These are phyloP conservation scores for Ceratopteris richardii DNA, from an alignment of 75 land plant species.

Conservation along the genomic window DNA sequence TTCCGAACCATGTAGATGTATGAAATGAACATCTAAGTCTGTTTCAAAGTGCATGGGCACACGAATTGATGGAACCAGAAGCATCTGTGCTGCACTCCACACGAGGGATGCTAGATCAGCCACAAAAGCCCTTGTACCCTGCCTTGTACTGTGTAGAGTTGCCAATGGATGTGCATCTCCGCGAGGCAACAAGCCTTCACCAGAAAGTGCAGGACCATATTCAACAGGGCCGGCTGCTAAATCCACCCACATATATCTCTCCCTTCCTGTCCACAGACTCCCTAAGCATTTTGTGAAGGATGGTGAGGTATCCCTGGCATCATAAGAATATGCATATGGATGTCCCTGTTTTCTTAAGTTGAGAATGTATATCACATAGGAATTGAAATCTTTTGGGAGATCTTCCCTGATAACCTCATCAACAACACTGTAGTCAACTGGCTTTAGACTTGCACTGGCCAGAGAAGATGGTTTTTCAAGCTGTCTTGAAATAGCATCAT, in stretches of 20 bases:
- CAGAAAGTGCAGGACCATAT: slow-evolving; percentile 93
- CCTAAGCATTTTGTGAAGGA: slow-evolving; percentile 67
- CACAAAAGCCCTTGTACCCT: slow-evolving; percentile 54
- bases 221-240: slow-evolving; percentile 93
- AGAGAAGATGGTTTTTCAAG: slow-evolving; percentile 35
- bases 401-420: slow-evolving; percentile 46
- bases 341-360: slow-evolving; percentile 32
- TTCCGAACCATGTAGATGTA: slow-evolving; percentile 48
- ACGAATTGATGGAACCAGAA: slow-evolving; percentile 74
- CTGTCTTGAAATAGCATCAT: slow-evolving; percentile 19
- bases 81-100: slow-evolving; percentile 67
- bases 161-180: slow-evolving; percentile 85
- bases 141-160: slow-evolving; percentile 41
- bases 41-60: slow-evolving; percentile 69
- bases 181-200: slow-evolving; percentile 72
- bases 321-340: slow-evolving; percentile 38
- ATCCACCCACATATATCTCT: slow-evolving; percentile 88
- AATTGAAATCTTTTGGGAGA: slow-evolving; percentile 14
- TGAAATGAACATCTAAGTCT: slow-evolving; percentile 51
- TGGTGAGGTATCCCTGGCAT: slow-evolving; percentile 22
- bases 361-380: slow-evolving; percentile 53
- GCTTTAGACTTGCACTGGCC: slow-evolving; percentile 26
- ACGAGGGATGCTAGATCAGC: slow-evolving; percentile 82
- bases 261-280: slow-evolving; percentile 64
- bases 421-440: slow-evolving; percentile 49